Conservation (phyloP, 345 rosid genomes). For the Heritiera littoralis region DNA sequence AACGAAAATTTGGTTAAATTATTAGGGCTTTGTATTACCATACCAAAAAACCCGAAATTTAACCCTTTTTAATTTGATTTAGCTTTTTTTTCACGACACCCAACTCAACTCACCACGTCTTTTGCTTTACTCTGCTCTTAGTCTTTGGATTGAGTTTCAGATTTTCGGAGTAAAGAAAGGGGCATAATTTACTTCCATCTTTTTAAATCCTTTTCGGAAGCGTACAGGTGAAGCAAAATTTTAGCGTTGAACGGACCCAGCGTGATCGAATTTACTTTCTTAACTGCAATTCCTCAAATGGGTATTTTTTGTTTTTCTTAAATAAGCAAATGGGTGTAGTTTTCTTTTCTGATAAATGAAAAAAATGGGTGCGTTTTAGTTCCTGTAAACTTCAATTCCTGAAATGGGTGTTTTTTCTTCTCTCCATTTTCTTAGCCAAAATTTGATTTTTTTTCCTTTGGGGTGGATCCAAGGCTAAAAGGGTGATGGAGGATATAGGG, state of each 20-base stretch:
- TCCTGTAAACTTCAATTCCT: background rate
- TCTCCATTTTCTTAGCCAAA: constrained; percentile 6
- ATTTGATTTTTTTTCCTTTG: background rate
- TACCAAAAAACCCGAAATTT: background rate
- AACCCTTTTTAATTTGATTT: background rate
- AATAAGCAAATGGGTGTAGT: constrained; percentile 11
- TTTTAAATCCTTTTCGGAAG: constrained; percentile 29
- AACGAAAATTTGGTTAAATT: background rate
- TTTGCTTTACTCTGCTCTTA: constrained; percentile 7
- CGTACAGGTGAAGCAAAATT: constrained; percentile 59
- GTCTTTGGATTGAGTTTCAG: constrained; percentile 12
- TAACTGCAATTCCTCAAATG: constrained; percentile 19
- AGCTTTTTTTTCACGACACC: background rate
- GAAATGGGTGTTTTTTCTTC: background rate
- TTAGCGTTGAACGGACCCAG: constrained; percentile 44
- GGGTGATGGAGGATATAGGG: constrained; percentile 81
- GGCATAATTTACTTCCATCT: constrained; percentile 15
- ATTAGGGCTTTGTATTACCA: background rate
- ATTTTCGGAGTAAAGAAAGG: constrained; percentile 22
- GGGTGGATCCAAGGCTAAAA: background rate
- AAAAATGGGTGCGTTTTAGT: constrained; percentile 13
- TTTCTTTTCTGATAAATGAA: constrained; percentile 14
- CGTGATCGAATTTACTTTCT: constrained; percentile 45
- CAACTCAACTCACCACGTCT: background rate
- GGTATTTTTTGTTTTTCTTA: constrained; percentile 5